These are phyloP conservation scores for Chaetoceros tenuissimus DNA, from an alignment of 108 stramenopile genomes.

Conservation along the genomic window DNA sequence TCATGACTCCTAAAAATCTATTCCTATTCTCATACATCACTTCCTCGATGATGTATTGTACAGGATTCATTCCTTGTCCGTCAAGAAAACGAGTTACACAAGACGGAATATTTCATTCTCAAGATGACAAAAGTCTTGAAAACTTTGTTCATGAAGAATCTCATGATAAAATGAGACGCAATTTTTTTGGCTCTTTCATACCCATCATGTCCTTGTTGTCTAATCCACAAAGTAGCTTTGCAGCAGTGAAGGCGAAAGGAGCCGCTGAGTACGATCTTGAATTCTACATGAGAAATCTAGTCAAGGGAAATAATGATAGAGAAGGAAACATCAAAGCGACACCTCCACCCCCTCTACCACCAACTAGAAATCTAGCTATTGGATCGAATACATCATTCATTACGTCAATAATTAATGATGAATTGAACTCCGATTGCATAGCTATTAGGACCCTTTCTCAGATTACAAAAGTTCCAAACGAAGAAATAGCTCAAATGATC, in stretches of 20 bases:
- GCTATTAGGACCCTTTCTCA: constrained; percentile 22
- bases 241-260: constrained; percentile 38
- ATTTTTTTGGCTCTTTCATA: no score
- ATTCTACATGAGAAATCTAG: constrained; percentile 69
- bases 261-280: constrained; percentile 82
- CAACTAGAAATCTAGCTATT: constrained; percentile 39
- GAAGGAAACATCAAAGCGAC: constrained; percentile 61
- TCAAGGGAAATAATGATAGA: constrained; percentile 48
- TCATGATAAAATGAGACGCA: no score
- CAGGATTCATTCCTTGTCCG: no score
- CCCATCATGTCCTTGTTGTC: no score
- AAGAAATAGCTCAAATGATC: constrained; percentile 9
- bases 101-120: no score
- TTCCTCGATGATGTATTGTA: no score
- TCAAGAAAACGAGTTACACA: no score
- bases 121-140: no score
- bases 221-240: no score
- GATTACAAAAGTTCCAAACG: constrained; percentile 8
- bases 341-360: constrained; percentile 27
- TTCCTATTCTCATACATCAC: no score
- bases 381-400: constrained; percentile 12
- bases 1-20: no score
- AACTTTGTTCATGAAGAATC: no score
- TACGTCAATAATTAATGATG: constrained; percentile 41
- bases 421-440: constrained; percentile 30